phyloP scores from a whole-genome alignment of 2,329 filamentous ascomycete species.

The Aphanoascus verrucosus region DNA sequence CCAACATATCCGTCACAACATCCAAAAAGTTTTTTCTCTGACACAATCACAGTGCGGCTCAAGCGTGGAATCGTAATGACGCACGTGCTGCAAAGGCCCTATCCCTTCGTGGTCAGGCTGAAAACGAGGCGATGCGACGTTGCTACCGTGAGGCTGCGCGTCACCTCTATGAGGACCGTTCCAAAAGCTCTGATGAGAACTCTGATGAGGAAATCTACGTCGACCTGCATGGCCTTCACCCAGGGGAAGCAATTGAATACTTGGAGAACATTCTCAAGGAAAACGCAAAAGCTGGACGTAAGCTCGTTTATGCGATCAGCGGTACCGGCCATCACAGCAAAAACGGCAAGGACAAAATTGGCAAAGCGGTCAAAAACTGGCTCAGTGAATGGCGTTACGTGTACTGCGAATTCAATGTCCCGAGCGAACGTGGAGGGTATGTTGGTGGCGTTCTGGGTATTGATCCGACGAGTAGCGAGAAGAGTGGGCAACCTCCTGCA shows the following conservation, averaged over 20 bases:
- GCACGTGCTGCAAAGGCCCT: constrained; percentile 90
- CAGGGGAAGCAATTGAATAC: constrained; percentile 92
- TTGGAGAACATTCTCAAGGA: constrained; percentile 78
- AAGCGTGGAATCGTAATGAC: constrained; percentile 98
- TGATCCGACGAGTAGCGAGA: constrained; percentile 51
- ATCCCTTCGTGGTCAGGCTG: constrained; percentile 84
- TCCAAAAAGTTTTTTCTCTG: background rate
- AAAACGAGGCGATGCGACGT: constrained; percentile 95
- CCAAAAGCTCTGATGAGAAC: constrained; percentile 50
- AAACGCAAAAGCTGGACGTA: constrained; percentile 56
- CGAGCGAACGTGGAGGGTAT: constrained; percentile 77
- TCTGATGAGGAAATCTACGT: constrained; percentile 69
- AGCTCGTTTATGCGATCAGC: constrained; percentile 87
- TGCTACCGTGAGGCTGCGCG: constrained; percentile 88
- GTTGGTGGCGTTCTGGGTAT: constrained; percentile 56
- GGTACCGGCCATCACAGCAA: constrained; percentile 96
- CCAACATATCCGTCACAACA: too few species aligned
- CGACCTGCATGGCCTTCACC: constrained; percentile 95
- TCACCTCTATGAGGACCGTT: constrained; percentile 86
- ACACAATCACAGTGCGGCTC: constrained; percentile 59
- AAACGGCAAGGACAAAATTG: constrained; percentile 97
- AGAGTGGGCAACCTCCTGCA: constrained; percentile 28
- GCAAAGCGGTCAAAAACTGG: constrained; percentile 82
- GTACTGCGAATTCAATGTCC: constrained; percentile 91
- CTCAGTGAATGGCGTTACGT: constrained; percentile 93